Evolutionary conservation across 2,329 filamentous ascomycete genomes (phyloP).

Genomic region (Drechslerella coelobrocha): DNA sequence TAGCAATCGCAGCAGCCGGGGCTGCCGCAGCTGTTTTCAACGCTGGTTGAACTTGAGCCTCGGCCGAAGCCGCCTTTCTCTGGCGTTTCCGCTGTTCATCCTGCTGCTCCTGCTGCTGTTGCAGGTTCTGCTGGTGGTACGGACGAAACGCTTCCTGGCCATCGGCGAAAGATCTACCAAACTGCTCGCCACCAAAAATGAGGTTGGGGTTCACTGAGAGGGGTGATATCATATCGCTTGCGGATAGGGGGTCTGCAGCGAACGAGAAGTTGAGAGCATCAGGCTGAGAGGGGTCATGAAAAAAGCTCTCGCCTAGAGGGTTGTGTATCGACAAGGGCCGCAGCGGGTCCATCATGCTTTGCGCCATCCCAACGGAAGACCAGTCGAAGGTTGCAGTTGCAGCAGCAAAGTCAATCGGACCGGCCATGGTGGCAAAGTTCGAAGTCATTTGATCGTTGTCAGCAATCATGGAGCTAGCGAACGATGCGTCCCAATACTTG

Average conservation of each 20-base stretch:
- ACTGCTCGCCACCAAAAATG: conserved; percentile 28
- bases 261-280: conserved; percentile 44
- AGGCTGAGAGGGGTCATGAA: conserved; percentile 21
- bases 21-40: conserved; percentile 14
- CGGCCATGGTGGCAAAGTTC: conserved; percentile 22
- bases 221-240: conserved; percentile 43
- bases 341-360: conserved; percentile 29
- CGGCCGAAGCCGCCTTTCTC: conserved; percentile 13
- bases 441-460: conserved; percentile 25
- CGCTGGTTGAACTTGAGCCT: conserved; percentile 7
- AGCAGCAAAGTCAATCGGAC: conserved; percentile 31
- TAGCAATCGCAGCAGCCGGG: not conserved
- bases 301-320: conserved; percentile 40
- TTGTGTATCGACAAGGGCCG: conserved; percentile 35
- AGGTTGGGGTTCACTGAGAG: conserved; percentile 43
- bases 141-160: conserved; percentile 27
- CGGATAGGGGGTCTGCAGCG: conserved; percentile 36
- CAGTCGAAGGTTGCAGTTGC: conserved; percentile 42
- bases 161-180: conserved; percentile 26
- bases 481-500: conserved; percentile 45
- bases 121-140: conserved; percentile 43
- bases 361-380: conserved; percentile 22
- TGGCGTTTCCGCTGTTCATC: conserved; percentile 37
- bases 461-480: conserved; percentile 27
- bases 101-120: conserved; percentile 37